These are phyloP conservation scores for Cercospora sp. DNA, from an alignment of 2,329 filamentous ascomycete species.

Conservation along the genomic window DNA sequence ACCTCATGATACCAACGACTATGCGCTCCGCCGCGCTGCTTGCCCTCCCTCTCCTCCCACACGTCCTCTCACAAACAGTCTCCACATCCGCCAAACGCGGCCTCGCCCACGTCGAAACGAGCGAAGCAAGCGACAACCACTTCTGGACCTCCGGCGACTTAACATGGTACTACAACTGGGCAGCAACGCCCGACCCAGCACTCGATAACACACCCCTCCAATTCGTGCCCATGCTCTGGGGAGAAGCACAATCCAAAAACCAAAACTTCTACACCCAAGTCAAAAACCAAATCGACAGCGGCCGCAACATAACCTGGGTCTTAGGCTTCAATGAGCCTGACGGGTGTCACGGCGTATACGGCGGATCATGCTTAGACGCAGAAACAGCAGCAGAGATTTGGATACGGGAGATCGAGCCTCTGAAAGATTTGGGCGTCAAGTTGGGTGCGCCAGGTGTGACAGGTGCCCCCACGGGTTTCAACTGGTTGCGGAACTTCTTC, in stretches of 20 bases:
- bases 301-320: constrained; percentile 64
- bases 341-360: constrained; percentile 53
- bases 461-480: constrained; percentile 58
- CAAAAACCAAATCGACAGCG: constrained; percentile 52
- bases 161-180: constrained; percentile 87
- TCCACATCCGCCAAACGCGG: constrained; percentile 64
- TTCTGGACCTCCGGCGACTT: constrained; percentile 66
- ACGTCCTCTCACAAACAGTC: constrained; percentile 22
- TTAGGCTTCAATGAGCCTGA: constrained; percentile 83
- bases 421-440: constrained; percentile 62
- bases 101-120: constrained; percentile 65
- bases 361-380: constrained; percentile 60
- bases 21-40: constrained; percentile 17
- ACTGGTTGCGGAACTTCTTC: constrained; percentile 69
- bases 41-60: constrained; percentile 14
- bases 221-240: constrained; percentile 83
- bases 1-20: not conserved
- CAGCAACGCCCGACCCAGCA: constrained; percentile 47
- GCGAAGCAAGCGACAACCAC: constrained; percentile 60
- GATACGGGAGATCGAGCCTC: constrained; percentile 69
- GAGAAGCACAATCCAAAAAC: constrained; percentile 52
- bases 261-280: constrained; percentile 64
- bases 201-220: constrained; percentile 56
- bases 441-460: constrained; percentile 72
- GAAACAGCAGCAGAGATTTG: constrained; percentile 65